Percentiles rank a stretch among this genome's conserved stretches.
Conservation (phyloP, 345 rosid genomes). For the Salix koriyanagi region DNA sequence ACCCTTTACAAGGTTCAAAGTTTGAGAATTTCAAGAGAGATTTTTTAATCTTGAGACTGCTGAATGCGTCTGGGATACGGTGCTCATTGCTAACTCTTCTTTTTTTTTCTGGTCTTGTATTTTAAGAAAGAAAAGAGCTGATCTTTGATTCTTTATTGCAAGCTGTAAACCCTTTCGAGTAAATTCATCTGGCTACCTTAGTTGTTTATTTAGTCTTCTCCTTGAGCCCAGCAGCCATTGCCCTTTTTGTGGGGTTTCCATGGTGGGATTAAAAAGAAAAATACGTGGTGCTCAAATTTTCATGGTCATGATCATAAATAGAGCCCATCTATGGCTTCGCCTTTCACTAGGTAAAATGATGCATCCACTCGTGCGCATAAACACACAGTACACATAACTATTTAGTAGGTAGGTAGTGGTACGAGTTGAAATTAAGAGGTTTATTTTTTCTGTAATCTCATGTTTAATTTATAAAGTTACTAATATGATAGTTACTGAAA, state of each 20-base stretch:
- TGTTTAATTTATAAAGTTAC: fast-evolving
- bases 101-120: neutral
- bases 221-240: conserved; percentile 14
- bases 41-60: neutral
- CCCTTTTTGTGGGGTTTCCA: neutral
- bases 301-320: neutral
- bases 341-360: neutral
- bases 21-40: neutral
- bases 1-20: neutral
- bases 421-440: no score
- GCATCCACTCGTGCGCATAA: neutral
- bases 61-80: neutral
- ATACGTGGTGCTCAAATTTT: neutral
- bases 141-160: neutral
- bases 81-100: neutral
- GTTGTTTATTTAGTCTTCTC: neutral
- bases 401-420: no score
- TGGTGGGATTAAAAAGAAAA: neutral
- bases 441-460: no score
- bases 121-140: neutral
- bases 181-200: neutral
- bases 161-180: neutral
- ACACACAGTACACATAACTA: no score
- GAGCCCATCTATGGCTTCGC: neutral
- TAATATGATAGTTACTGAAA: no score